Conservation (phyloP, 2,329 filamentous ascomycete genomes). For the Cercospora beticola region DNA sequence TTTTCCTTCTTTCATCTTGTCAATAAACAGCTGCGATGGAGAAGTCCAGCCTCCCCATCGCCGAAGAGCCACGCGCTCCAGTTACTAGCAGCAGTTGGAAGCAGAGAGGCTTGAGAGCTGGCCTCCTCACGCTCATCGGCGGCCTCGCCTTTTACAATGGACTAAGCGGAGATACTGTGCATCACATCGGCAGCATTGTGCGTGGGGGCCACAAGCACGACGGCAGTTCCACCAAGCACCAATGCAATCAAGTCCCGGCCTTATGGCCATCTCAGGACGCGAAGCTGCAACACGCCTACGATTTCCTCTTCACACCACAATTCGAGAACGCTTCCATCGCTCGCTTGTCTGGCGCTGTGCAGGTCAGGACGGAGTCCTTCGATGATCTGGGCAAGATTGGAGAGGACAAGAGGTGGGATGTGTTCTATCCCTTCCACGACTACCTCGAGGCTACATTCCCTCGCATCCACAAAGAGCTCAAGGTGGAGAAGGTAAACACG, state of each 20-base stretch:
- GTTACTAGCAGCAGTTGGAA: slow-evolving; percentile 10
- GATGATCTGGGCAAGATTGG: slow-evolving; percentile 57
- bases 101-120: slow-evolving; percentile 16
- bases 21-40: slow-evolving; percentile 25
- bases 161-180: too few species aligned
- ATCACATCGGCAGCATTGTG: neutral
- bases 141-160: slow-evolving; percentile 13
- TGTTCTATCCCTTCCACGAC: slow-evolving; percentile 53
- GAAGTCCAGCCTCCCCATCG: slow-evolving; percentile 29
- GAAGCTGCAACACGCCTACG: slow-evolving; percentile 33
- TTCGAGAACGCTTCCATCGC: slow-evolving; percentile 41
- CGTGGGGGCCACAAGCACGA: neutral
- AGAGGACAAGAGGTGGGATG: slow-evolving; percentile 56
- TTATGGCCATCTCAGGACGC: slow-evolving; percentile 32
- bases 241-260: slow-evolving; percentile 33
- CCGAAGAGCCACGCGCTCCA: slow-evolving; percentile 23
- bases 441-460: slow-evolving; percentile 54
- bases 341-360: slow-evolving; percentile 56
- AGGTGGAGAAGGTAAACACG: slow-evolving; percentile 58
- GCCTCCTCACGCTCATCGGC: slow-evolving; percentile 17
- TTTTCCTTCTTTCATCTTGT: neutral
- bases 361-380: slow-evolving; percentile 56
- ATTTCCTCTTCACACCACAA: slow-evolving; percentile 32
- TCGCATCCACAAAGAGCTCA: slow-evolving; percentile 42
- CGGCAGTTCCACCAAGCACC: slow-evolving; percentile 2